Conservation (phyloP, 2,329 filamentous ascomycete genomes). For the Stachybotrys chlorohalonatus region DNA sequence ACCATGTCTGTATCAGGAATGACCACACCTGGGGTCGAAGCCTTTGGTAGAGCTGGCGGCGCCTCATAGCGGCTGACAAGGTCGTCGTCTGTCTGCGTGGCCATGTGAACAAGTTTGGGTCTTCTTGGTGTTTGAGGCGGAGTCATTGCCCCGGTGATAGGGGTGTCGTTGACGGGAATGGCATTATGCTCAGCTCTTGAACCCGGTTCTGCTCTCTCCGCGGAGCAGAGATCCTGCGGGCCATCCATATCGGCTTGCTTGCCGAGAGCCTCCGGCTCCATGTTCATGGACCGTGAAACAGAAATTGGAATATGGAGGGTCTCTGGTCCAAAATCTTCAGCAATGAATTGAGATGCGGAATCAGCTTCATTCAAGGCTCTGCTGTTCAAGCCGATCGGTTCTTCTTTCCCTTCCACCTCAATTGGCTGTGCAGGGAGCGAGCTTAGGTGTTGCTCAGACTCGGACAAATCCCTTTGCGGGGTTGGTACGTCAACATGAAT, state of each 20-base stretch:
- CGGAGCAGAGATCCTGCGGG: too few species aligned
- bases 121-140: not conserved
- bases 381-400: not conserved
- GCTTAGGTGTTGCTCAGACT: not conserved
- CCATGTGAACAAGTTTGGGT: not conserved
- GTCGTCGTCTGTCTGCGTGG: constrained; percentile 3
- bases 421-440: not conserved
- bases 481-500: too few species aligned
- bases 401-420: not conserved
- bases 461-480: too few species aligned
- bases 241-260: not conserved
- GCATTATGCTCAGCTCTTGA: not conserved
- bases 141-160: not conserved
- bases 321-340: not conserved
- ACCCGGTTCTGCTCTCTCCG: not conserved
- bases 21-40: constrained; percentile 37
- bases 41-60: constrained; percentile 7
- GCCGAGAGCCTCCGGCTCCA: not conserved
- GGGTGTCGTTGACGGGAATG: not conserved
- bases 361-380: not conserved
- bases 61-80: not conserved
- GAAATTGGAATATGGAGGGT: not conserved
- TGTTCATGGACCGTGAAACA: not conserved
- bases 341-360: not conserved
- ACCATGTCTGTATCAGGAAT: constrained; percentile 31